Conservation (phyloP, 2,329 filamentous ascomycete genomes). For the Aurifilum marmelostoma region DNA sequence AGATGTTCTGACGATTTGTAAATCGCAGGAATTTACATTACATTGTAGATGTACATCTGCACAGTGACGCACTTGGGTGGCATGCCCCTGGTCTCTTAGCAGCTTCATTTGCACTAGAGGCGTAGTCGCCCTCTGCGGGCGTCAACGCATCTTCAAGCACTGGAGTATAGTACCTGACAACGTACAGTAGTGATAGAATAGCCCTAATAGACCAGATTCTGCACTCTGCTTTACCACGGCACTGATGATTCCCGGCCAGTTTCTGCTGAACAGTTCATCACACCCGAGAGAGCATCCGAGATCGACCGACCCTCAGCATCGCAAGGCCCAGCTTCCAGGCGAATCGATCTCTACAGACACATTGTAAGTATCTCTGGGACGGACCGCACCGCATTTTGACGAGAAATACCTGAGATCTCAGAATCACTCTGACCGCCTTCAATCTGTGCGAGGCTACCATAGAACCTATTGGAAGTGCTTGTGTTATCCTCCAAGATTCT, state of each 20-base stretch:
- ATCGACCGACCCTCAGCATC: background rate
- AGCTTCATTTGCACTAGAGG: background rate
- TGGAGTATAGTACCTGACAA: too few species aligned
- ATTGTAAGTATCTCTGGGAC: too few species aligned
- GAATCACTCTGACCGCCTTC: background rate
- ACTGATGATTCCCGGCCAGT: background rate
- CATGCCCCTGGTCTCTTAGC: background rate
- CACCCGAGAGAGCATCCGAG: background rate
- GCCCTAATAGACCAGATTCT: background rate
- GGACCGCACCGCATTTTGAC: too few species aligned
- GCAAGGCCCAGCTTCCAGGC: background rate
- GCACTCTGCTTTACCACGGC: background rate
- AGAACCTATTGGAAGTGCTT: background rate
- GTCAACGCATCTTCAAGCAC: background rate
- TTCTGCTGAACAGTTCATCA: background rate
- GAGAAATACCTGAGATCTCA: background rate
- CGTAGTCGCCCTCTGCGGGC: background rate
- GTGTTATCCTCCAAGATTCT: background rate
- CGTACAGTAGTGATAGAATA: too few species aligned
- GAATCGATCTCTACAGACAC: too few species aligned
- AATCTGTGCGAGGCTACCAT: background rate
- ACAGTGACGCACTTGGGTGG: constrained; percentile 12
- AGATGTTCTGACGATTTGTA: background rate
- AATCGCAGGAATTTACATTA: background rate
- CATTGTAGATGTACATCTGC: constrained; percentile 12